phyloP scores from a whole-genome alignment of 2,329 filamentous ascomycete species.

The Fusarium lyarnte region DNA sequence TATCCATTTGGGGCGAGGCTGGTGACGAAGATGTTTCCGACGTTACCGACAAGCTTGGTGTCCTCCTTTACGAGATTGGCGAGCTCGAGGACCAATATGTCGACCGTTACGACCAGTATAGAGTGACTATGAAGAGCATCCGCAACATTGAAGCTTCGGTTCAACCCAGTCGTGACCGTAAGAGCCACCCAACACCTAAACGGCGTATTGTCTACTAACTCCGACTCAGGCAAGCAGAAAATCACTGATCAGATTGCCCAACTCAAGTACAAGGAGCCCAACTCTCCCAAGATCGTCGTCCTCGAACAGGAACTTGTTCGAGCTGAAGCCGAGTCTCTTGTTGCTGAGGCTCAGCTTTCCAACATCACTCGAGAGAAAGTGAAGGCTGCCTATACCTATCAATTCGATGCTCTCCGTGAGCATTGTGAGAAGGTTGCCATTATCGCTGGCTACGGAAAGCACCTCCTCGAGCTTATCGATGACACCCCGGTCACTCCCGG shows the following conservation, averaged over 20 bases:
- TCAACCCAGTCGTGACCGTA: constrained; percentile 96
- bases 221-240: constrained; percentile 86
- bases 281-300: constrained; percentile 96
- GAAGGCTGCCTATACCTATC: constrained; percentile 97
- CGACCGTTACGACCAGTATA: constrained; percentile 98
- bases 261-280: constrained; percentile 99
- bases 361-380: constrained; percentile 99
- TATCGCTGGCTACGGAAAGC: constrained; percentile 97
- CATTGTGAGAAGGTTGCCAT: constrained; percentile 99
- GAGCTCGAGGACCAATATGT: constrained; percentile 98
- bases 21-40: constrained; percentile 98
- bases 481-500: constrained; percentile 97
- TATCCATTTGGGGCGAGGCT: constrained; percentile 95
- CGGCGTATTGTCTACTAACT: constrained; percentile 5
- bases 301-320: constrained; percentile 98
- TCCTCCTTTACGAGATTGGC: constrained; percentile 97
- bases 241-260: constrained; percentile 99
- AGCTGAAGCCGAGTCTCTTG: constrained; percentile 97
- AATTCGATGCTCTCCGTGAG: constrained; percentile 96
- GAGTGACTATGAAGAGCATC: constrained; percentile 98
- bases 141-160: constrained; percentile 99
- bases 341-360: constrained; percentile 96
- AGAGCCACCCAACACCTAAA: constrained; percentile 47
- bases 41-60: constrained; percentile 98
- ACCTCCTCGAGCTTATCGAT: constrained; percentile 95